Conservation (phyloP, 768 basidiomycete species). For the Lentinula raphanica region DNA sequence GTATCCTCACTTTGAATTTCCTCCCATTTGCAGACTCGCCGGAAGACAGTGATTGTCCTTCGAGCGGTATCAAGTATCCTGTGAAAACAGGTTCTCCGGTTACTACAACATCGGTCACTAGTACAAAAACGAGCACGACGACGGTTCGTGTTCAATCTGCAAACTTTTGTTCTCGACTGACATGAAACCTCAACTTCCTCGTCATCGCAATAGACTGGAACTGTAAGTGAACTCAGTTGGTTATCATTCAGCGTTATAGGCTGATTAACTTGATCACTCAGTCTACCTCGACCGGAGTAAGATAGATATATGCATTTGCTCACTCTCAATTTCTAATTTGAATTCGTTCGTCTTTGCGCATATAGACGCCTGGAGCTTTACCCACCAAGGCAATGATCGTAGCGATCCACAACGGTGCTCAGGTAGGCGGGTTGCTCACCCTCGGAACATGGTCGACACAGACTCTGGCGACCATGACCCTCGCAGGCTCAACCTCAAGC, state of each 20-base stretch:
- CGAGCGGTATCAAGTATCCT: conserved; percentile 55
- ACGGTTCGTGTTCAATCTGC: neutral
- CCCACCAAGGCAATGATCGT: conserved; percentile 44
- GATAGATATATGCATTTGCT: no score
- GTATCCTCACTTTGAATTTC: neutral
- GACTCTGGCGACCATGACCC: conserved; percentile 50
- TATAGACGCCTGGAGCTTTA: conserved; percentile 20
- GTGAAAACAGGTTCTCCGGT: conserved; percentile 41
- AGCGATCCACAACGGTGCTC: conserved; percentile 30
- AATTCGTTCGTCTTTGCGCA: neutral
- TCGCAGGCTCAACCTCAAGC: conserved; percentile 40
- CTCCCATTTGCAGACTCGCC: conserved; percentile 40
- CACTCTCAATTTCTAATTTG: neutral
- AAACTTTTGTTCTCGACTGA: neutral
- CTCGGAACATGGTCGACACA: conserved; percentile 58
- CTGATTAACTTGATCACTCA: neutral
- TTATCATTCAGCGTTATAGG: neutral
- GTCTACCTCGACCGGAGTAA: neutral
- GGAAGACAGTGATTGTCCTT: conserved; percentile 42
- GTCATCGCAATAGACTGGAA: neutral
- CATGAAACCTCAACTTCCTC: neutral
- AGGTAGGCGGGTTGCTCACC: conserved; percentile 48
- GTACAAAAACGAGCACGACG: conserved; percentile 6
- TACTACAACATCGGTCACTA: conserved; percentile 22
- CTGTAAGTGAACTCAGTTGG: neutral